Evolutionary conservation across 148 eudicot genomes (phyloP).

Genomic region (Simmondsia chinensis): DNA sequence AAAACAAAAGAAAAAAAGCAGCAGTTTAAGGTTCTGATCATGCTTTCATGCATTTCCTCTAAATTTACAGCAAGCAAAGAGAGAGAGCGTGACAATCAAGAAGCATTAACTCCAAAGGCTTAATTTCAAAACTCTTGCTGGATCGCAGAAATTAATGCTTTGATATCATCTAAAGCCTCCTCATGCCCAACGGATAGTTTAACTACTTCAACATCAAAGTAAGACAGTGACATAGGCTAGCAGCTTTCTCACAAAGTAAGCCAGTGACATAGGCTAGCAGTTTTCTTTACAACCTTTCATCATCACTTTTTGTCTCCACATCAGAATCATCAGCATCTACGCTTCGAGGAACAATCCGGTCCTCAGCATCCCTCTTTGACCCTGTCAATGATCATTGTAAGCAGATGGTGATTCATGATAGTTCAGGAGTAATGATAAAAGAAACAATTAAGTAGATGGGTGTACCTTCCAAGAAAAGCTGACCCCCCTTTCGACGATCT

Average conservation of each 20-base stretch:
- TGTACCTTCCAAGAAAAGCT: conserved; percentile 80
- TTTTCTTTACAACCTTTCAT: conserved; percentile 44
- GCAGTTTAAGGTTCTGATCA: no score
- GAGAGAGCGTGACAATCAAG: no score
- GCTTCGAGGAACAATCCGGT: conserved; percentile 57
- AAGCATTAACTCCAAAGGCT: no score
- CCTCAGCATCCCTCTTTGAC: conserved; percentile 64
- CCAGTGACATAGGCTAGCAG: neutral
- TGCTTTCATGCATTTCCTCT: no score
- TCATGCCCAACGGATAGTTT: no score
- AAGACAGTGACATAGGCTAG: neutral
- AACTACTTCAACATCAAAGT: neutral
- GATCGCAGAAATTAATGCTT: no score
- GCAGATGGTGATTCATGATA: neutral
- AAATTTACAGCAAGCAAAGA: no score
- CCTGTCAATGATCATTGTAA: conserved; percentile 29
- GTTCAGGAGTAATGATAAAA: neutral
- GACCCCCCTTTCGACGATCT: conserved; percentile 76
- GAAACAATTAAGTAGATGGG: neutral
- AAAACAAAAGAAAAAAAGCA: no score
- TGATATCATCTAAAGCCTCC: no score
- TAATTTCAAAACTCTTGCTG: no score
- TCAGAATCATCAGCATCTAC: conserved; percentile 95
- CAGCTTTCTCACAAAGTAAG: neutral
- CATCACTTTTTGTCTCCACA: conserved; percentile 64